phyloP scores from a whole-genome alignment of 208 protist genomes.

The Acanthamoeba royreba region DNA sequence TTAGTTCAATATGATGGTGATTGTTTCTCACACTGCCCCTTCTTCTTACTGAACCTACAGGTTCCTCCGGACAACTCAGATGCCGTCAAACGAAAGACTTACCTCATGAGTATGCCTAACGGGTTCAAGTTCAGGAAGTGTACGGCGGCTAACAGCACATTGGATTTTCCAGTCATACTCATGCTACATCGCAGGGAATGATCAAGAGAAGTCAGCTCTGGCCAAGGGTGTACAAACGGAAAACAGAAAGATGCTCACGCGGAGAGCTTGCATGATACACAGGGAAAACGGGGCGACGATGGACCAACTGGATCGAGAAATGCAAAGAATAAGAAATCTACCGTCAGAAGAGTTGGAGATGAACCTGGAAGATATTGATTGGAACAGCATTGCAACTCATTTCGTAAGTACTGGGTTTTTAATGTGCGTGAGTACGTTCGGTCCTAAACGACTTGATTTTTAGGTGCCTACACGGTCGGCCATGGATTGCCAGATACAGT shows the following conservation, averaged over 20 bases:
- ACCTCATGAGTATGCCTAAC: conserved; percentile 48
- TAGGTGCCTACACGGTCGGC: conserved; percentile 44
- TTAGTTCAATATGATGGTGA: not conserved
- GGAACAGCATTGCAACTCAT: conserved; percentile 32
- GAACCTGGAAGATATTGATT: conserved; percentile 59
- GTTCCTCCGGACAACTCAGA: conserved; percentile 63
- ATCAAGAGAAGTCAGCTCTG: conserved; percentile 23
- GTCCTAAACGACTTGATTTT: too few species aligned
- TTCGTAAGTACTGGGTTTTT: not conserved
- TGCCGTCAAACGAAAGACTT: not conserved
- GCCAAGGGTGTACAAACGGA: conserved; percentile 43
- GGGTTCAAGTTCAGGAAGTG: conserved; percentile 58
- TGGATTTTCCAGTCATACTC: not conserved
- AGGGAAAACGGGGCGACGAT: not conserved
- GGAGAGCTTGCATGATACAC: not conserved
- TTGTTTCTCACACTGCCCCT: not conserved
- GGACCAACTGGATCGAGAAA: conserved; percentile 28
- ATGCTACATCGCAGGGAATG: conserved; percentile 47
- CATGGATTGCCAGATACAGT: conserved; percentile 65
- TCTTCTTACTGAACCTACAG: not conserved
- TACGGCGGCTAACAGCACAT: not conserved
- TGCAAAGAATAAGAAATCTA: conserved; percentile 38
- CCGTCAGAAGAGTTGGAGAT: conserved; percentile 50
- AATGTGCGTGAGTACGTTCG: too few species aligned
- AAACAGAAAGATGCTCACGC: conserved; percentile 45